Conservation (phyloP, 495 filamentous ascomycete genomes). For the Aspergillus campestris region DNA sequence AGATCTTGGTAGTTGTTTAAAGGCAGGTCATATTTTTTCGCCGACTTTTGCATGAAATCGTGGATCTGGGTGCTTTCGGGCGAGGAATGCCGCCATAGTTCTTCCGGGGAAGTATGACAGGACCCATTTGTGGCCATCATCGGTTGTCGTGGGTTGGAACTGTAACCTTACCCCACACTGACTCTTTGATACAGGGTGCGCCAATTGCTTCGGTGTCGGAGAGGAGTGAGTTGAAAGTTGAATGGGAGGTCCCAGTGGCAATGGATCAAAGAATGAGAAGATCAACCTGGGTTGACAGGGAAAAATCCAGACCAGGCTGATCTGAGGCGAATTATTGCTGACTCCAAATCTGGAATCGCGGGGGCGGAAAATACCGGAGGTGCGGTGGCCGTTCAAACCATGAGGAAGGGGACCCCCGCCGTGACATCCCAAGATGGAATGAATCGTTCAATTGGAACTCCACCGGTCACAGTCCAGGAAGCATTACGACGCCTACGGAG, state of each 20-base stretch:
- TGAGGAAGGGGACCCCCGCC: neutral
- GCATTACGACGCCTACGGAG: too few relatives aligned
- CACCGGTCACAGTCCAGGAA: too few relatives aligned
- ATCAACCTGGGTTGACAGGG: neutral
- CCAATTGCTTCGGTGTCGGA: too few relatives aligned
- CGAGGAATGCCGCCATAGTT: constrained; percentile 66
- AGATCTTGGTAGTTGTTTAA: constrained; percentile 61
- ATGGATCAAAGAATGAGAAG: neutral
- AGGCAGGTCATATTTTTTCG: constrained; percentile 52
- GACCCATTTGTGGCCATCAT: constrained; percentile 23
- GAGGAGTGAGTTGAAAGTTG: too few relatives aligned
- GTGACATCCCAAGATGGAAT: neutral
- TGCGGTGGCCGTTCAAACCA: neutral
- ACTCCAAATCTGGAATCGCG: constrained; percentile 1
- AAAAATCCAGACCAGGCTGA: neutral
- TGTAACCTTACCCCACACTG: neutral
- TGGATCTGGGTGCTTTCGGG: constrained; percentile 61
- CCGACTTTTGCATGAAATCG: constrained; percentile 60
- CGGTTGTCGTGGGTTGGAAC: neutral
- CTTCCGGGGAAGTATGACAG: constrained; percentile 15
- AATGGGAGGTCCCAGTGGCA: too few relatives aligned
- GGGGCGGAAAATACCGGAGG: constrained; percentile 6
- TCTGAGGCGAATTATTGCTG: neutral
- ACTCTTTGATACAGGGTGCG: neutral
- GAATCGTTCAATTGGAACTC: neutral